Evolutionary conservation across 192 early-diverging fungal genomes (phyloP).

Genomic region (Gonapodya sp.): DNA sequence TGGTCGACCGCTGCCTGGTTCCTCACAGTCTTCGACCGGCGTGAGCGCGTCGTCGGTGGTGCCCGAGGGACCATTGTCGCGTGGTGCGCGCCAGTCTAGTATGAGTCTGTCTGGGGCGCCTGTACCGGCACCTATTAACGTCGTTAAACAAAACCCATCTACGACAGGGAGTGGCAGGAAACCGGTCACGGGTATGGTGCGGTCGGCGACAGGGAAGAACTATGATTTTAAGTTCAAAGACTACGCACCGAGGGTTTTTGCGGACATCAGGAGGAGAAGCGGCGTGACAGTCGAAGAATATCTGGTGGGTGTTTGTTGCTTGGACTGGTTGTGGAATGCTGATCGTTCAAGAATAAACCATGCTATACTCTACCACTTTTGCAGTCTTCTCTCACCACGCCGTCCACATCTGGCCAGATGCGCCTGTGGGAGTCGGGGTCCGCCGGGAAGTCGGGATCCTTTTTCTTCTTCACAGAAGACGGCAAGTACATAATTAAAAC

Average conservation of each 20-base stretch:
- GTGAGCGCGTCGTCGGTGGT: constrained; percentile 3
- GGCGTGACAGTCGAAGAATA: constrained; percentile 88
- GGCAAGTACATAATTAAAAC: constrained; percentile 99
- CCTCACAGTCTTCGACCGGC: not conserved
- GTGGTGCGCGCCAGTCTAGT: not conserved
- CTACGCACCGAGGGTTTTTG: constrained; percentile 96
- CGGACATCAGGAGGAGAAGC: constrained; percentile 76
- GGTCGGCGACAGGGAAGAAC: constrained; percentile 18
- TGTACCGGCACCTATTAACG: constrained; percentile 38
- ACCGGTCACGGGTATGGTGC: not conserved
- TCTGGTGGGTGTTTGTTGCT: constrained; percentile 44
- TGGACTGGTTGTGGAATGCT: not conserved
- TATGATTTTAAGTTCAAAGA: constrained; percentile 99
- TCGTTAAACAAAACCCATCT: constrained; percentile 90
- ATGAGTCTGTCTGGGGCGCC: not conserved
- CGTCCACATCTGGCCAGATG: constrained; percentile 48
- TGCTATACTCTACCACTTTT: constrained; percentile 55
- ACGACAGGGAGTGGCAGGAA: too few relatives aligned
- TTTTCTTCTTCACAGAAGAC: constrained; percentile 98
- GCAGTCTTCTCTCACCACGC: constrained; percentile 40
- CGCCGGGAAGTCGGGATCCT: constrained; percentile 90
- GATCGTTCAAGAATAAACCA: not conserved
- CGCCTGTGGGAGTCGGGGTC: constrained; percentile 86
- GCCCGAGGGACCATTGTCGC: not conserved
- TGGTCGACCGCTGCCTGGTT: not conserved